Conservation (phyloP, 1,284 basidiomycete species). For the Tetrapyrgos nigripes region DNA sequence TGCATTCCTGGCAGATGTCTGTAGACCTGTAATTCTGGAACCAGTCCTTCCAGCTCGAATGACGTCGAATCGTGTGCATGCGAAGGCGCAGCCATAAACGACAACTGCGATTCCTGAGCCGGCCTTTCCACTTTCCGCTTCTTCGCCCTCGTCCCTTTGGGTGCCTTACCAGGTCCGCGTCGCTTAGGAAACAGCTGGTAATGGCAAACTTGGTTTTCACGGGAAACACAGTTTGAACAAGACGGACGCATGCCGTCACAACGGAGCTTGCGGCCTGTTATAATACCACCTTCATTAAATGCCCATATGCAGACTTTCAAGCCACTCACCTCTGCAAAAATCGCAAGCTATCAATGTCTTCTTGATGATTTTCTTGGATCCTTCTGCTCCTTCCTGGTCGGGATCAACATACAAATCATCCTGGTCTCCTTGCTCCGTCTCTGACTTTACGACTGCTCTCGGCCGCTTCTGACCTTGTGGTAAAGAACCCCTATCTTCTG, state of each 20-base stretch:
- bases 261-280: conserved; percentile 69
- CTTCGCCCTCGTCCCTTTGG: conserved; percentile 51
- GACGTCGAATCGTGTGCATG: no score
- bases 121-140: conserved; percentile 24
- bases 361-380: conserved; percentile 41
- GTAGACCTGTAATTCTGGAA: no score
- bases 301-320: no score
- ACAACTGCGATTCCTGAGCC: conserved; percentile 13
- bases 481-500: neutral
- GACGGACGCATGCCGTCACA: conserved; percentile 69
- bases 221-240: conserved; percentile 63
- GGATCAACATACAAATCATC: no score
- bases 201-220: conserved; percentile 50
- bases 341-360: conserved; percentile 71
- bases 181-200: conserved; percentile 63
- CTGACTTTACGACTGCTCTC: neutral
- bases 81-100: no score
- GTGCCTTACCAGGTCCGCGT: conserved; percentile 74
- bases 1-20: neutral
- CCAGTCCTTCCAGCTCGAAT: no score
- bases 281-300: conserved; percentile 1
- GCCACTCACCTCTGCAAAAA: conserved; percentile 70
- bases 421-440: neutral
- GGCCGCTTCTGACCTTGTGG: conserved; percentile 5
- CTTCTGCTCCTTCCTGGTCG: no score